Base-by-base conservation (phyloP, 2,329 filamentous ascomycete genomes). In the Coleophoma eucalyptorum region DNA sequence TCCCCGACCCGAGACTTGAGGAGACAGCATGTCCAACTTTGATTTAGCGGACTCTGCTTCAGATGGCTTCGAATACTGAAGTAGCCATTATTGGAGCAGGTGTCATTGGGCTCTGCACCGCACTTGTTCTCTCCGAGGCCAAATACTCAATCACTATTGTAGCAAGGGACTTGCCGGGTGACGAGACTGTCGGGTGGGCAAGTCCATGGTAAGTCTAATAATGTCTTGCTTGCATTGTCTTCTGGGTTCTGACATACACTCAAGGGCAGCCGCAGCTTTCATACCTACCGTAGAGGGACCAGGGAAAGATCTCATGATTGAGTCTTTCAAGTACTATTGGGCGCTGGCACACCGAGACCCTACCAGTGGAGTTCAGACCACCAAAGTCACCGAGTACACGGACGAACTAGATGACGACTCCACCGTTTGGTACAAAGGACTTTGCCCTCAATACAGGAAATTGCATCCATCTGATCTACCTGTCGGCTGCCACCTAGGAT, bases 71-170 rank as follows among this genome's bases (percentile, higher is more conserved):
- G n/a, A n/a, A n/a, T n/a, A n/a, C n/a, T n/a, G n/a, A n/a, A n/a
- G n/a, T n/a, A n/a, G n/a, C n/a, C n/a, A 49, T 49, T 20, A 38
- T 49, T 20, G 48, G 48, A 15, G 48, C 40, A 3, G 48, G 48
- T 4, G 34, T 49, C 21, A 49, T 40, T 5, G 48, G 48, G 13
- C 48, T 49, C 10, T 38, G 38, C 10, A 21, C 18, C 15, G 48
- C 48, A 13, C 15, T 20, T 32, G 19, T 49, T 5, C 48, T 49
- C 12, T 33, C 20, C 15, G n/a, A n/a, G n/a, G 7, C 21, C 13
- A 18, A 49, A 12, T 33, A 43, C 20, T 19, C 33, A 21, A 16
- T 49, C 6, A 44, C 21, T 20, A 45, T 49, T n/a, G 20, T 49
- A 35, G 48, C 48, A 6, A 21, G 48, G 19, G 48, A 49, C 31